Evolutionary conservation across 2,329 filamentous ascomycete species (phyloP).

Genomic region (Neofusicoccum parvum): DNA sequence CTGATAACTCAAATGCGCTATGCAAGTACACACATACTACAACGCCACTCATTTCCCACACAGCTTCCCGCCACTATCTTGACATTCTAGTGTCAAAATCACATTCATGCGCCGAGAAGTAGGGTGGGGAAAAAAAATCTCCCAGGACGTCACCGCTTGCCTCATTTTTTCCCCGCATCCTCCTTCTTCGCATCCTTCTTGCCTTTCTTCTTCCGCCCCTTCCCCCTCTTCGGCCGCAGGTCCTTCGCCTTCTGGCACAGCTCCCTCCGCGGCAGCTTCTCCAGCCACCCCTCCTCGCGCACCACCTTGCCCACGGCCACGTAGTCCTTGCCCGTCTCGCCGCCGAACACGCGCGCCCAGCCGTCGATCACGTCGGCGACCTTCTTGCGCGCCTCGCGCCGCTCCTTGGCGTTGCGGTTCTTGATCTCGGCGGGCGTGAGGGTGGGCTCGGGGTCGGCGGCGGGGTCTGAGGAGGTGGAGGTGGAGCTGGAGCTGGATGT

Average conservation of each 20-base stretch:
- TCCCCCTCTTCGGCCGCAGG: conserved; percentile 59
- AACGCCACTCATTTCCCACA: too few species aligned
- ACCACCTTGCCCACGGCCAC: conserved; percentile 75
- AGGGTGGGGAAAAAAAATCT: too few species aligned
- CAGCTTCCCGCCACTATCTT: not conserved
- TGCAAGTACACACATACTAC: not conserved
- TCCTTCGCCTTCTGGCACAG: conserved; percentile 73
- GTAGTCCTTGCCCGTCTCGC: conserved; percentile 75
- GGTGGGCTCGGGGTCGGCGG: conserved; percentile 19
- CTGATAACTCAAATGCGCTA: not conserved
- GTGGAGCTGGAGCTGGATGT: not conserved
- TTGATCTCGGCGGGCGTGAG: conserved; percentile 43
- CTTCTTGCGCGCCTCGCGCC: conserved; percentile 63
- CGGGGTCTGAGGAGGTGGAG: not conserved
- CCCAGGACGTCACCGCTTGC: too few species aligned
- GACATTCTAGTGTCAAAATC: not conserved
- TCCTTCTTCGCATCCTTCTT: not conserved
- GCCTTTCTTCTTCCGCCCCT: conserved; percentile 38
- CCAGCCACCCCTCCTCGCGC: conserved; percentile 63
- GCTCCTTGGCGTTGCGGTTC: conserved; percentile 63
- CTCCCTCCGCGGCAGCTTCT: conserved; percentile 57
- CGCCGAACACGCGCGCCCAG: conserved; percentile 79
- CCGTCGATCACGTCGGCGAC: conserved; percentile 70
- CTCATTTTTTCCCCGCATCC: not conserved
- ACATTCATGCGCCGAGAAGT: too few species aligned